Base-by-base conservation (phyloP, 176 grass and related monocot genomes). In the Coix lacrymajobi region DNA sequence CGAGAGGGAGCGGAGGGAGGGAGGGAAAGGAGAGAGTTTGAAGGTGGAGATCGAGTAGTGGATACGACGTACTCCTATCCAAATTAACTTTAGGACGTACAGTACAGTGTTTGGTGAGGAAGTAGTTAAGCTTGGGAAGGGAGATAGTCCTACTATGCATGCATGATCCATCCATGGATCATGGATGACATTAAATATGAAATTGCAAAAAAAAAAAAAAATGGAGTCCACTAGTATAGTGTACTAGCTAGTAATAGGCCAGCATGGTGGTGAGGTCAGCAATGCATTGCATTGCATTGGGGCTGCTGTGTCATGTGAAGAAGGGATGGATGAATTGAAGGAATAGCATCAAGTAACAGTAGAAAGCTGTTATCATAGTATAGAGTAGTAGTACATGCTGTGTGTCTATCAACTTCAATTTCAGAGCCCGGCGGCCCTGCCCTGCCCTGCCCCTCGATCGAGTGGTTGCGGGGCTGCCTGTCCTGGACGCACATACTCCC, bases 331-430 rank as follows among this genome's bases (percentile, higher is more conserved):
- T 3, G 20, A 33, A 75, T 8, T 78, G 41, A 68, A 32, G 40
- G 84, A 68, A 90, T 32, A 57, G 24, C 54, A 25, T n/a, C 48
- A 72, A 9, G 31, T 25, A 72, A 87, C 79, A 90, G 84, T 28
- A 24, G 25, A 86, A 85, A 86, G 88, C 85, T 88, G 88, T 90
- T 88, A 93, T 25, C 9, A 58, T 57, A 25, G 4, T 37, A 37
- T 37, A 37, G 4, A 0, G 5, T n/a, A n/a, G 36, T 54, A 61
- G n/a, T 12, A 79, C 30, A 78, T 87, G 9, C 37, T 26, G 61
- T 30, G 61, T 63, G 28, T 29, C 57, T 64, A 31, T 73, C 71
- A 32, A 14, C 44, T 74, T 74, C 45, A 74, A 49, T 44, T 44
- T 71, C 66, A 69, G 66, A n/a, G 64, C 64, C n/a, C n/a, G n/a